Evolutionary conservation across 2,329 filamentous ascomycete genomes (phyloP).

Genomic region (Trichophyton equinum): DNA sequence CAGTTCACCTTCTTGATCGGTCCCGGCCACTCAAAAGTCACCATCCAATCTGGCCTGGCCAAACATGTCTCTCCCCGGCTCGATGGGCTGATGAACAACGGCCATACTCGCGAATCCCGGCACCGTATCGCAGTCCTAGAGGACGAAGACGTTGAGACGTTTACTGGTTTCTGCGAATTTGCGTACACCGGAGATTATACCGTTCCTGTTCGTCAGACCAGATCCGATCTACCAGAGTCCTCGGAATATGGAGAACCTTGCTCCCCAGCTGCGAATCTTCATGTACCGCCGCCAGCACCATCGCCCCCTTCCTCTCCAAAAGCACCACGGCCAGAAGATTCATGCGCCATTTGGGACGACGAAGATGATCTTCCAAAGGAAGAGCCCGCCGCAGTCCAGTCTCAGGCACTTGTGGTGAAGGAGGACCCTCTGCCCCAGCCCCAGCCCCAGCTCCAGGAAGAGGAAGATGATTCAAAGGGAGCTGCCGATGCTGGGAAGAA

Average conservation of each 20-base stretch:
- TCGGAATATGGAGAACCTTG: slow-evolving; percentile 4
- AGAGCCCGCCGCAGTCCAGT: neutral
- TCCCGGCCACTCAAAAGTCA: slow-evolving; percentile 34
- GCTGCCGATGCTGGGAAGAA: slow-evolving; percentile 22
- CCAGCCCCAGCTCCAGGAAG: slow-evolving; percentile 7
- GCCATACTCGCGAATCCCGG: slow-evolving; percentile 34
- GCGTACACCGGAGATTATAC: slow-evolving; percentile 39
- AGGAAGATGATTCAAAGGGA: slow-evolving; percentile 7
- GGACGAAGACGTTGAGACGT: slow-evolving; percentile 38
- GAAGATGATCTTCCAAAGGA: neutral
- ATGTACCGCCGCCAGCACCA: slow-evolving; percentile 21
- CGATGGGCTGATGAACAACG: slow-evolving; percentile 35
- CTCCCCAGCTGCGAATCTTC: slow-evolving; percentile 8
- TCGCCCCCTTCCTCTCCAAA: slow-evolving; percentile 18
- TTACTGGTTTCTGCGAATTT: slow-evolving; percentile 38
- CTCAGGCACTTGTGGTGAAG: neutral
- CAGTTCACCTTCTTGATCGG: slow-evolving; percentile 38
- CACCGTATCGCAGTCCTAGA: slow-evolving; percentile 33
- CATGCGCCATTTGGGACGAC: slow-evolving; percentile 6
- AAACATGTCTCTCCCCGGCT: slow-evolving; percentile 34
- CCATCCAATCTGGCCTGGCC: slow-evolving; percentile 35
- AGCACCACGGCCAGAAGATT: slow-evolving; percentile 2
- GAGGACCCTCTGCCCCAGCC: neutral
- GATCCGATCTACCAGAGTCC: neutral
- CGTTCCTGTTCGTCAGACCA: slow-evolving; percentile 20